phyloP scores from a whole-genome alignment of 805 yeast genomes.

The Candida germanica region DNA sequence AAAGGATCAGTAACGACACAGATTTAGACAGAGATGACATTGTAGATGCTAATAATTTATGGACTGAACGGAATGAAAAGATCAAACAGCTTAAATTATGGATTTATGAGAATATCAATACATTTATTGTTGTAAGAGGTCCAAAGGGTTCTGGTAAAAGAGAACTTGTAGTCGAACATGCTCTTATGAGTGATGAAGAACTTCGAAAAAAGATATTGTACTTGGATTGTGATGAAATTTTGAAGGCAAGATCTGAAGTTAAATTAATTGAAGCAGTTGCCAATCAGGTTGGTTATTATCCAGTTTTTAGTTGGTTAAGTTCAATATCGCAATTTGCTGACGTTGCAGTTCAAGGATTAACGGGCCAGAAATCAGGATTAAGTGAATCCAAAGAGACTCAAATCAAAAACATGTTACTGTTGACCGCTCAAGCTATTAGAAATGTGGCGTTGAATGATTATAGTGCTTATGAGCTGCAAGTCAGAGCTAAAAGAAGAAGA shows the following conservation, averaged over 20 bases:
- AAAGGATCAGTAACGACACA: constrained; percentile 16
- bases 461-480: constrained; percentile 22
- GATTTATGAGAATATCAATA: constrained; percentile 85
- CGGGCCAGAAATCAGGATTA: constrained; percentile 91
- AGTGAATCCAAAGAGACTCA: constrained; percentile 81
- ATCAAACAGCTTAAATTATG: constrained; percentile 70
- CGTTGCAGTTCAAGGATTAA: constrained; percentile 80
- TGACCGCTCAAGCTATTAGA: constrained; percentile 71
- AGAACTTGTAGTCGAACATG: constrained; percentile 68
- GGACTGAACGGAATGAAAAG: constrained; percentile 71
- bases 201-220: constrained; percentile 49
- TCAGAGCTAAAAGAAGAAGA: constrained; percentile 16
- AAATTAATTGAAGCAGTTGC: constrained; percentile 68
- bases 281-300: constrained; percentile 81
- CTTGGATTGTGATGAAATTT: constrained; percentile 75
- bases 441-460: constrained; percentile 46
- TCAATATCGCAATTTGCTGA: constrained; percentile 76
- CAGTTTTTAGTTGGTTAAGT: constrained; percentile 91
- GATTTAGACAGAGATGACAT: constrained; percentile 9
- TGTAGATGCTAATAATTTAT: constrained; percentile 37
- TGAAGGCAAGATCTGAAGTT: constrained; percentile 72
- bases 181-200: constrained; percentile 51
- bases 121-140: constrained; percentile 86
- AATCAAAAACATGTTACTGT: constrained; percentile 72
- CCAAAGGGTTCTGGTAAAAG: constrained; percentile 96